A percentile compares a stretch with the other conserved stretches of the same genome.
Conservation (phyloP, 1,284 basidiomycete species). For the Caloboletus firmus region DNA sequence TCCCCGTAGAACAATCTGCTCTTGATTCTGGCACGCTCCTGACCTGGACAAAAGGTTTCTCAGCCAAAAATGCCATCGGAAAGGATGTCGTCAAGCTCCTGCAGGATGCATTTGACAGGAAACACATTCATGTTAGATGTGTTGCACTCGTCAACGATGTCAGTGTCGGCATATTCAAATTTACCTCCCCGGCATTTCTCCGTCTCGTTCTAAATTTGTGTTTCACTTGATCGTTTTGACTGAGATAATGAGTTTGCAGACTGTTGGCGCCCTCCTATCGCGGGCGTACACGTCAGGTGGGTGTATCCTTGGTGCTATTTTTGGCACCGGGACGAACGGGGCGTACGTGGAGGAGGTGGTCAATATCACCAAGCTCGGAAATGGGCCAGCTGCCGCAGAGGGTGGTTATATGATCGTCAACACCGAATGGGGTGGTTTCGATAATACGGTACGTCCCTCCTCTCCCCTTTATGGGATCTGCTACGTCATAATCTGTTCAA, state of each 20-base stretch:
- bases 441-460: conserved; percentile 68
- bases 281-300: conserved; percentile 90
- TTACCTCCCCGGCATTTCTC: not conserved
- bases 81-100: conserved; percentile 90
- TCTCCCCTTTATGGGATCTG: not conserved
- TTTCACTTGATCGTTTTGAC: conserved; percentile 2
- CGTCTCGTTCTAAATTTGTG: not conserved
- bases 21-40: conserved; percentile 87
- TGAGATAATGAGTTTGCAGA: conserved; percentile 47
- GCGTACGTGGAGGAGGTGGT: conserved; percentile 90
- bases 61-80: conserved; percentile 88
- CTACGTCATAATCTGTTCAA: conserved; percentile 8
- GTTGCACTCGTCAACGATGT: conserved; percentile 97
- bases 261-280: conserved; percentile 92
- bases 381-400: conserved; percentile 53
- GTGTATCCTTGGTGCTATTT: conserved; percentile 89
- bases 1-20: conserved; percentile 96
- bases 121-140: conserved; percentile 92
- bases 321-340: conserved; percentile 98
- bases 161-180: conserved; percentile 35
- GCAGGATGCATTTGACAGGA: conserved; percentile 91
- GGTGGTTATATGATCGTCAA: conserved; percentile 92
- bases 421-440: conserved; percentile 97
- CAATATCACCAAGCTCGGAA: conserved; percentile 82
- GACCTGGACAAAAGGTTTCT: conserved; percentile 97